Evolutionary conservation across 345 rosid genomes (phyloP), one percentile per base, ranked within the genome.

Genomic region (Populus euphratica): DNA sequence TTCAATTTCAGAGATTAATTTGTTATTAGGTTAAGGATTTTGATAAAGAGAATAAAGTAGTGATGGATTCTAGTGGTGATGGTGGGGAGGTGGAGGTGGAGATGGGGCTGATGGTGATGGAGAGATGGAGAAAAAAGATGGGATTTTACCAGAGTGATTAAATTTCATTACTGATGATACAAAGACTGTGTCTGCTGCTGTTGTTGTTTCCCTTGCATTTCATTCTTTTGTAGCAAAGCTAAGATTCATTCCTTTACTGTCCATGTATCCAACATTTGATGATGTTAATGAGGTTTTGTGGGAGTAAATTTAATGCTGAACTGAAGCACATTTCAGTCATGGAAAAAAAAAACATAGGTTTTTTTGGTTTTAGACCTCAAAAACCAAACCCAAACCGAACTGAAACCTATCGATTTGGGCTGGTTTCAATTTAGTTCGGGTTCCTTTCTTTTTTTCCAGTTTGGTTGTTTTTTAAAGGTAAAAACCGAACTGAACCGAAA

Each of bases 161-260:
- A 87, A 89, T 62, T 69, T 96, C 50, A 88, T 88, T 52, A 29
- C 91, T 10, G 96, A 92, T 74, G 98, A 96, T 70, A 97, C 91
- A 5, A 90, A 88, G 83, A 92, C 97, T 13, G 97, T 96, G 73
- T 64, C 91, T 56, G 88, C 88, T 39, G 97, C 96, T 1, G 44
- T 96, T 20, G 88, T 89, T 35, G 86, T 96, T 23, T 91, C 96
- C 23, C 74, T 92, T 29, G 99, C 98, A 16, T 96, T 96, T 82
- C 82, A 96, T 81, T 74, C 89, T 67, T 91, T 96, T 69, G 86
- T 93, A 65, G 98, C 97, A 14, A 98, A 96, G 89, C 97, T 97
- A 2, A 89, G 98, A 85, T 96, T 82, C 80, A 96, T 96, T 81
- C 98, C 99, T 83, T 93, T 95, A 70, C 80, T 96, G 89, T 96